A percentile compares a stretch with the other conserved stretches of the same genome.
phyloP scores from a whole-genome alignment of 192 early-diverging fungal species.

The Cladochytrium replicatum region DNA sequence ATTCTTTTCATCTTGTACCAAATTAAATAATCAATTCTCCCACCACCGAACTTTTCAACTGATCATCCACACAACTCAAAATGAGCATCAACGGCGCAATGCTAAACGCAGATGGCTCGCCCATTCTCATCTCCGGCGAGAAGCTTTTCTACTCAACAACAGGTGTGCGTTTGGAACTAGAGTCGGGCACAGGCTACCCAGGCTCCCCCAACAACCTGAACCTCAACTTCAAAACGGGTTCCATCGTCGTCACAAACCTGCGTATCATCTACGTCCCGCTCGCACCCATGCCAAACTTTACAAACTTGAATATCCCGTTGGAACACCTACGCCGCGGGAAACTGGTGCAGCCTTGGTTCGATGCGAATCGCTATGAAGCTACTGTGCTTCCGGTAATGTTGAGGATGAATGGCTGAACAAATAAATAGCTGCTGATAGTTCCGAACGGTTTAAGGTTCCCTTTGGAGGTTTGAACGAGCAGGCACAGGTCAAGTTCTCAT shows the following conservation, averaged over 20 bases:
- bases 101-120: conserved; percentile 5
- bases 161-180: conserved; percentile 13
- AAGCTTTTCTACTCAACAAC: conserved; percentile 12
- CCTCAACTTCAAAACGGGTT: conserved; percentile 8
- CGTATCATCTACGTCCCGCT: conserved; percentile 6
- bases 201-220: conserved; percentile 15
- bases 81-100: conserved; percentile 21
- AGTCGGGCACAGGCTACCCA: conserved; percentile 18
- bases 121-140: conserved; percentile 14
- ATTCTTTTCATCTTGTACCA: no score
- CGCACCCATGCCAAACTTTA: background rate
- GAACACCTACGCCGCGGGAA: conserved; percentile 13
- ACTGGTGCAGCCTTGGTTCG: conserved; percentile 44
- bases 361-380: conserved; percentile 31
- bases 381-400: conserved; percentile 28
- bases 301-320: background rate
- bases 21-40: no score
- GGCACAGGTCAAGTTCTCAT: conserved; percentile 25
- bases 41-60: no score
- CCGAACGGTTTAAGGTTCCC: conserved; percentile 10
- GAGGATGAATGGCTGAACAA: background rate
- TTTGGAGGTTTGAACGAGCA: conserved; percentile 29
- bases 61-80: no score
- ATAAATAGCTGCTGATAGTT: background rate
- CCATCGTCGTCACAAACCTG: conserved; percentile 1